Evolutionary conservation across 495 filamentous ascomycete genomes (phyloP).

Genomic region (Rostrohypoxylon terebratum): DNA sequence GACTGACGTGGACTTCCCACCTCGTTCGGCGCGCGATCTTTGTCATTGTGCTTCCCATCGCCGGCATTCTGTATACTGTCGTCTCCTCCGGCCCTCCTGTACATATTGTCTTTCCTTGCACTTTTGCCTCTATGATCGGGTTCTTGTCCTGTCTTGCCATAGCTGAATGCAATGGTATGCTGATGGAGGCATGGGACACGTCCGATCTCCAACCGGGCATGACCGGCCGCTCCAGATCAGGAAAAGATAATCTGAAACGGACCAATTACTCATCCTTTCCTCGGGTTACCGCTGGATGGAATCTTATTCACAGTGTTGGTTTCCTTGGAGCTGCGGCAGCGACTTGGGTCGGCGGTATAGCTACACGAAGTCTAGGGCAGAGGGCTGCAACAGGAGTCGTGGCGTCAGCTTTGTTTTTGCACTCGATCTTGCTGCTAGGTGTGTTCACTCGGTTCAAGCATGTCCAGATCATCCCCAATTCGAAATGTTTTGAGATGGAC

Average conservation of each 20-base stretch:
- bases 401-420: slow-evolving; percentile 69
- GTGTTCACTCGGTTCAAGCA: slow-evolving; percentile 71
- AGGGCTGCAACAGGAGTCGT: slow-evolving; percentile 72
- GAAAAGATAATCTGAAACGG: slow-evolving; percentile 57
- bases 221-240: slow-evolving; percentile 64
- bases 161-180: slow-evolving; percentile 77
- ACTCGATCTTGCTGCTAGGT: slow-evolving; percentile 70
- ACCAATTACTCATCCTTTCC: slow-evolving; percentile 77
- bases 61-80: slow-evolving; percentile 72
- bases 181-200: slow-evolving; percentile 85
- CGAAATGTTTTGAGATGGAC: slow-evolving; percentile 64
- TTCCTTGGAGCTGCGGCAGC: slow-evolving; percentile 74
- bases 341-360: slow-evolving; percentile 69
- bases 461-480: slow-evolving; percentile 73
- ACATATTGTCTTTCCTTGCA: slow-evolving; percentile 69
- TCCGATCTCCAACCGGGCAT: slow-evolving; percentile 74
- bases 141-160: slow-evolving; percentile 78
- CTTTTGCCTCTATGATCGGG: slow-evolving; percentile 74
- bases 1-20: slow-evolving; percentile 73
- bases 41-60: slow-evolving; percentile 70
- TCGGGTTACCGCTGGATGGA: slow-evolving; percentile 76
- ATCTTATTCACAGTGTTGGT: slow-evolving; percentile 72
- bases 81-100: slow-evolving; percentile 68
- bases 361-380: slow-evolving; percentile 72
- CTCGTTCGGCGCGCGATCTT: slow-evolving; percentile 75